phyloP scores from a whole-genome alignment of 2,329 filamentous ascomycete species.

The Neurospora sp. region DNA sequence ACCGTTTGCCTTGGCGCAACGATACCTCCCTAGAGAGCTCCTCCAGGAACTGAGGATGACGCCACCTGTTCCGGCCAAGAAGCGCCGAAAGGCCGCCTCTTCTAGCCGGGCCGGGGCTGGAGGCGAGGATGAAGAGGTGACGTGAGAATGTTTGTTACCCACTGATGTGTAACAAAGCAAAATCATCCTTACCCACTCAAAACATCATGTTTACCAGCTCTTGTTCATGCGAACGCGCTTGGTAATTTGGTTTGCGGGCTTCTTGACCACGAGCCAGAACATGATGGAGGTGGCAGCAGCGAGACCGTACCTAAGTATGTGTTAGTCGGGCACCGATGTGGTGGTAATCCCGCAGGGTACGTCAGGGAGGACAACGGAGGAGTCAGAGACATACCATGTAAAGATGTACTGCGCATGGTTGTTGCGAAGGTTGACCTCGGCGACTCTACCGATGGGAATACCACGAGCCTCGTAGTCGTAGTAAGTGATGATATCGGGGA shows the following conservation, averaged over 20 bases:
- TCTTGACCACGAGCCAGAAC: conserved; percentile 92
- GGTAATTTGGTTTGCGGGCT: conserved; percentile 64
- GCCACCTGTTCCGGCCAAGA: conserved; percentile 41
- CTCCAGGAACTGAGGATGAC: conserved; percentile 73
- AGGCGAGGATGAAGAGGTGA: conserved; percentile 33
- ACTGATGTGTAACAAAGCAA: conserved; percentile 11
- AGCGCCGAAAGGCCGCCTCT: conserved; percentile 25
- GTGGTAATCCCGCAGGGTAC: neutral
- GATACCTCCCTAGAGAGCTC: conserved; percentile 70
- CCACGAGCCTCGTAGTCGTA: conserved; percentile 71
- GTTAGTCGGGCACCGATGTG: conserved; percentile 4
- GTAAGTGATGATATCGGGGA: conserved; percentile 66
- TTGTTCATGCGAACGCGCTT: conserved; percentile 68
- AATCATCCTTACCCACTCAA: neutral
- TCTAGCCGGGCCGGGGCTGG: conserved; percentile 14
- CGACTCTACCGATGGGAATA: conserved; percentile 76
- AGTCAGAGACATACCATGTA: conserved; percentile 64
- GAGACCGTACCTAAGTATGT: conserved; percentile 64
- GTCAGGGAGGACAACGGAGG: neutral
- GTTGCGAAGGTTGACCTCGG: conserved; percentile 89
- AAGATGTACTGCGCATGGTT: conserved; percentile 98
- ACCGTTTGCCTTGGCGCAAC: conserved; percentile 76
- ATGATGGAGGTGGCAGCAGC: conserved; percentile 82
- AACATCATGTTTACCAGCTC: conserved; percentile 48
- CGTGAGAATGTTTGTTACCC: conserved; percentile 21